These are phyloP conservation scores for Ehretia macrophylla DNA, from an alignment of 257 asterid species.

Conservation along the genomic window DNA sequence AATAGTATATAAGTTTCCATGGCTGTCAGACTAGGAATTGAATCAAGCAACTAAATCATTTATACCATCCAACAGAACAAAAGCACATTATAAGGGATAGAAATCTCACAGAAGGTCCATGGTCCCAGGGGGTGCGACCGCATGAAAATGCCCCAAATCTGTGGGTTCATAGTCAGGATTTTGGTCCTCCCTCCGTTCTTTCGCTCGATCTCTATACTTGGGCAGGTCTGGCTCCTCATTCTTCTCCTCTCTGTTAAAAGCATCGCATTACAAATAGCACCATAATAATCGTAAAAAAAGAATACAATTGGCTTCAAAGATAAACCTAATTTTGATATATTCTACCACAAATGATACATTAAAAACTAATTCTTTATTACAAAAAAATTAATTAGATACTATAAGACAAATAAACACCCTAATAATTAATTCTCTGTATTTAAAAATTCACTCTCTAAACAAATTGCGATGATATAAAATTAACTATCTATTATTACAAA, in stretches of 20 bases:
- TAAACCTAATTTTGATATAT: background rate
- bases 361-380: too few species aligned
- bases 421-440: too few species aligned
- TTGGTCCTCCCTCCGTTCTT: slow-evolving; percentile 93
- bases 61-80: too few species aligned
- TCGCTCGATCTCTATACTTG: slow-evolving; percentile 88
- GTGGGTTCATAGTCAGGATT: slow-evolving; percentile 92
- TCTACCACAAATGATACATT: background rate
- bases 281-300: background rate
- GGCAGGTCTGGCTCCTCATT: slow-evolving; percentile 78
- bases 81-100: background rate
- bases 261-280: background rate
- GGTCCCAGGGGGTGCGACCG: slow-evolving; percentile 97
- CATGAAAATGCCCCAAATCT: slow-evolving; percentile 82
- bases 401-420: too few species aligned
- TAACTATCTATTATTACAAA: too few species aligned
- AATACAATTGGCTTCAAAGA: background rate
- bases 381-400: too few species aligned
- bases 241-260: slow-evolving; percentile 77
- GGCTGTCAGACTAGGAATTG: too few species aligned
- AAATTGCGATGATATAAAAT: too few species aligned
- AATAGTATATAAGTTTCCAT: too few species aligned
- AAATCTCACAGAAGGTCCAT: slow-evolving; percentile 30
- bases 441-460: too few species aligned
- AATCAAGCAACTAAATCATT: too few species aligned